Evolutionary conservation across 2,329 filamentous ascomycete genomes (phyloP), one percentile per base, ranked within the genome.

Genomic region (Leptographium flavum): DNA sequence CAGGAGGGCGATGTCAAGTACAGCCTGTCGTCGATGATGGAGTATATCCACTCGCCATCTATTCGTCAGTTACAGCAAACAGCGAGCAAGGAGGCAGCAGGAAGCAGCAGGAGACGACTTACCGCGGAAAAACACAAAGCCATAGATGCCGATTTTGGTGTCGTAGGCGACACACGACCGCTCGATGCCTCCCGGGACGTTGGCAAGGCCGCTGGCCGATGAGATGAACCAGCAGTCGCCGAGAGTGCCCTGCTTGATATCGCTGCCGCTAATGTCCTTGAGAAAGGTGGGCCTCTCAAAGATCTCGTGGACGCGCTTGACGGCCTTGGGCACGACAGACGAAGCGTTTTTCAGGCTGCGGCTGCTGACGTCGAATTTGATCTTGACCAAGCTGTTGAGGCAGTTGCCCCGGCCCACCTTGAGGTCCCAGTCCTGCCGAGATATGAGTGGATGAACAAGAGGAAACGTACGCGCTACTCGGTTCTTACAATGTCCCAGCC

Each of bases 1-100:
- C 86, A 93, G 56, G 83, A 81, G 5, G 85, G 82, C 2, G 83
- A 85, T 48, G 81, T 84, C 17, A 94, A 73, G 58, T 85, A 93
- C 3, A 94, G 70, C 62, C 93, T 93, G 61, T 94, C 87, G 57
- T 94, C 87, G 48, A 94, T 79, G 50, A 94, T 88, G 47, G 84
- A 87, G 54, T 87, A 87, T 46, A 90, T 83, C 87, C 87, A 94
- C 61, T 92, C 85, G 44, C 87, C 87, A 56, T 94, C 87, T 62
- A 43, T 7, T 4, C 28, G 14, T 31, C 21, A 31, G 11, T 11
- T 17, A 3, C 11, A 10, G 19, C 27, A 31, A 19, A 21, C 22
- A 19, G 14, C 9, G 17, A 25, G 27, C n/a, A 31, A 13, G 2
- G 3, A n/a, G 8, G 1, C 15, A 41, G 14, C 35, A 15, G 15